Conservation (phyloP, 1,139 yeast genomes). For the Yamadazyma diospyri region DNA sequence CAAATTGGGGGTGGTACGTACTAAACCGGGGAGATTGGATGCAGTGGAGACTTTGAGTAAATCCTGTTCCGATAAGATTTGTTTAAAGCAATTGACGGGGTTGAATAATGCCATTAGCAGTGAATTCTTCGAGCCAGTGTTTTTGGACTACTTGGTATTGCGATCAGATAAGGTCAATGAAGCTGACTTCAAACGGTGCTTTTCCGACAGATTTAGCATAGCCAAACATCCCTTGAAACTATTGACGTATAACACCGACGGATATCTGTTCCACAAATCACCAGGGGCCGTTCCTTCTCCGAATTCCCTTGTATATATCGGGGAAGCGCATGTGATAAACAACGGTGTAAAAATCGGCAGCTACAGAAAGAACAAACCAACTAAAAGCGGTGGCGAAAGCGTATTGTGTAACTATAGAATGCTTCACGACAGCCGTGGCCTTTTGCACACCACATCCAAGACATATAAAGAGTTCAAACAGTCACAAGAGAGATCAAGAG, state of each 20-base stretch:
- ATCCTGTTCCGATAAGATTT: constrained; percentile 84
- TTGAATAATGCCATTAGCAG: constrained; percentile 48
- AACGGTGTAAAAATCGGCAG: constrained; percentile 56
- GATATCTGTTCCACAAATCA: constrained; percentile 25
- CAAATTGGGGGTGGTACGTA: constrained; percentile 64
- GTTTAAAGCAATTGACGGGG: constrained; percentile 62
- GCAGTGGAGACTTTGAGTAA: constrained; percentile 69
- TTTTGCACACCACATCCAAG: constrained; percentile 6
- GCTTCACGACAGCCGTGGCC: constrained; percentile 13
- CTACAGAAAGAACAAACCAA: constrained; percentile 39
- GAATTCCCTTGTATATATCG: constrained; percentile 32
- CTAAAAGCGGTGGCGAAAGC: constrained; percentile 46
- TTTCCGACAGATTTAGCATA: constrained; percentile 31
- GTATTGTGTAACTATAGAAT: constrained; percentile 31
- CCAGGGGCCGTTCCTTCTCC: constrained; percentile 28
- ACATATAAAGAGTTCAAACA: constrained; percentile 29
- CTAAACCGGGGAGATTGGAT: constrained; percentile 88
- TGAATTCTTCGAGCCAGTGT: constrained; percentile 40
- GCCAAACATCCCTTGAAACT: constrained; percentile 17
- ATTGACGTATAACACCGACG: constrained; percentile 21
- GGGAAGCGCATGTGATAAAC: constrained; percentile 39
- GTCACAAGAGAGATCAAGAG: constrained; percentile 19
- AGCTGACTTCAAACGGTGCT: constrained; percentile 52
- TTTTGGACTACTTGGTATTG: constrained; percentile 52
- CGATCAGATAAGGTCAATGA: constrained; percentile 31